Conservation (phyloP, 1,284 basidiomycete species). For the Rhodotorula sp. region DNA sequence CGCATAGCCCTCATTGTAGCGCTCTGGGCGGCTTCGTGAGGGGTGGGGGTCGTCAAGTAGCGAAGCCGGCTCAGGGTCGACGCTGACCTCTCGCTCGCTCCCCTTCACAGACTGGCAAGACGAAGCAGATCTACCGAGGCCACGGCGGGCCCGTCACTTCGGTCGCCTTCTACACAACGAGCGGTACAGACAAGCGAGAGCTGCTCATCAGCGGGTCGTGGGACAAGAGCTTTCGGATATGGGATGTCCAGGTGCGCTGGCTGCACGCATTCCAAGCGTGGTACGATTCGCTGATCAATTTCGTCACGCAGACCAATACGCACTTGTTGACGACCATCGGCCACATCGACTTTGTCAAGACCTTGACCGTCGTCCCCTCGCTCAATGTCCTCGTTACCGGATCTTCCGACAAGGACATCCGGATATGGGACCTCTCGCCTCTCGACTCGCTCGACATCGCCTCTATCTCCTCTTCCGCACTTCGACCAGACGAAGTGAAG, state of each 20-base stretch:
- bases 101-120: slow-evolving; percentile 67
- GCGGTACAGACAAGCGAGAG: slow-evolving; percentile 14
- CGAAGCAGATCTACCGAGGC: slow-evolving; percentile 66
- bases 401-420: slow-evolving; percentile 83
- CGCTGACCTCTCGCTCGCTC: neutral
- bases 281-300: neutral
- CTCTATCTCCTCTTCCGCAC: neutral
- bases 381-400: slow-evolving; percentile 73
- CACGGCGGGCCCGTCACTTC: slow-evolving; percentile 84
- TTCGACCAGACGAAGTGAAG: neutral
- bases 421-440: slow-evolving; percentile 67
- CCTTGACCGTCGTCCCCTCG: slow-evolving; percentile 65
- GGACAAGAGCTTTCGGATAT: slow-evolving; percentile 84
- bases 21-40: too few relatives aligned
- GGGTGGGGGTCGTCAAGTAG: neutral
- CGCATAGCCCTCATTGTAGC: slow-evolving; percentile 28
- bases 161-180: slow-evolving; percentile 59
- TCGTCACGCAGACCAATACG: slow-evolving; percentile 59
- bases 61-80: neutral
- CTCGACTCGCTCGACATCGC: slow-evolving; percentile 49
- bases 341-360: slow-evolving; percentile 84
- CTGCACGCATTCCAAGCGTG: too few relatives aligned
- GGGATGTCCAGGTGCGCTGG: slow-evolving; percentile 66
- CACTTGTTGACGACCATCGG: slow-evolving; percentile 66
- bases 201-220: slow-evolving; percentile 78